Evolutionary conservation across 176 grass and related monocot species (phyloP), one percentile per base, ranked within the genome.

Genomic region (Aegilops sharonensis): DNA sequence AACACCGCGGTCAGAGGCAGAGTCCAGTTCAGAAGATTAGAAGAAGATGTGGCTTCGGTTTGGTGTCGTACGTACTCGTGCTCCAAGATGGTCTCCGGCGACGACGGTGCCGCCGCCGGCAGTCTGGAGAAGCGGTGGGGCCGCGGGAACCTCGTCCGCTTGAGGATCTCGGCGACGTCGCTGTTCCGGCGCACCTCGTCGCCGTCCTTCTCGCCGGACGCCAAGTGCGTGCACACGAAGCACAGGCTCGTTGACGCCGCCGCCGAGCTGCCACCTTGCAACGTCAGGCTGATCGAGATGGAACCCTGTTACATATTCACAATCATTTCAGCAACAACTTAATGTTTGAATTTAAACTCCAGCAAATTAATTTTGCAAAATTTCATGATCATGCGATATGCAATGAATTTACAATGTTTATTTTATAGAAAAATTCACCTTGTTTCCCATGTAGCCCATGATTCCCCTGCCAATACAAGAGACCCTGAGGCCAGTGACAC

Each of bases 391-490:
- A 40, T 48, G 1, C 4, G 4, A 50, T 63, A 27, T 17, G 14
- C n/a, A 34, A 34, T 34, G 32, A 34, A 34, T 34, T 34, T 34
- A 34, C 32, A 34, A 34, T 34, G 5, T 34, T 6, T 35, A 35
- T 35, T 35, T 35, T 5, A 34, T 1, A 1, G 36, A 7, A 27
- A 43, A 27, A 43, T 47, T 47, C 11, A 90, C 95, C 95, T 98
- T 98, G 20, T 98, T 98, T 8, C 96, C 96, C 96, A 95, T 95
- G 93, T 92, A 95, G 0, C 96, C 96, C 96, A 98, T 94, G 78
- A 98, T 89, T 47, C 96, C 96, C 86, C 86, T 82, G 9, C 96
- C 84, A 10, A 98, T 90, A 12, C 88, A 92, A 0, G 96, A 94
- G 27, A 95, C 91, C 57, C 85, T 78, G 30, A 98, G 75, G 27